Evolutionary conservation across 306 rosid genomes (phyloP), one percentile per base, ranked within the genome.

Genomic region (Morella rubra): DNA sequence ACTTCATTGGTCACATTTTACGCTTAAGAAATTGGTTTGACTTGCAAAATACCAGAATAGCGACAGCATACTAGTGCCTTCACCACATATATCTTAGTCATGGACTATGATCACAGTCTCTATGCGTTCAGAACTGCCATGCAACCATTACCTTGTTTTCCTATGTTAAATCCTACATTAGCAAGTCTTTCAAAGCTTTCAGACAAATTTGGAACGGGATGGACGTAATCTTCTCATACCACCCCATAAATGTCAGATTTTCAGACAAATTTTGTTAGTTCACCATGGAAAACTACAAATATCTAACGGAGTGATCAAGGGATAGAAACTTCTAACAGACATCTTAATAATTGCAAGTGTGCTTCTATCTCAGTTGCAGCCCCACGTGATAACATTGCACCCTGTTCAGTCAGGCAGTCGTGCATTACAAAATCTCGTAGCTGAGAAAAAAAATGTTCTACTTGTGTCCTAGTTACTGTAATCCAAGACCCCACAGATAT

Each of bases 361-460:
- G 78, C 82, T 54, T 71, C 74, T 72, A 77, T 69, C 52, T 72
- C 56, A 73, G 69, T 82, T 74, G 82, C 37, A 80, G 64, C 78
- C 76, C 78, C 76, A 73, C 66, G 67, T 73, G 59, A 73, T 62
- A 59, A n/a, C 74, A 79, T 73, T 73, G 62, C 77, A 72, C 68
- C 79, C 74, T 71, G 74, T 66, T 52, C 77, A 76, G 42, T 65
- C 64, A 72, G 50, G 8, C 47, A 71, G 32, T 27, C 32, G 50
- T 76, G 45, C 73, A 64, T 18, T 71, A 16, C 13, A 66, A 41
- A 24, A 41, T 11, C 24, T 67, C 10, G 37, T 10, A 44, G 51
- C 20, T 27, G n/a, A 18, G 4, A 18, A 10, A 20, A 44, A 16
- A 44, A 9, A 16, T 44, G 24, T n/a, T n/a, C 16, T 60, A 60